phyloP scores from a whole-genome alignment of 2,329 filamentous ascomycete genomes.

The Cephalotrichum gorgonifer region DNA sequence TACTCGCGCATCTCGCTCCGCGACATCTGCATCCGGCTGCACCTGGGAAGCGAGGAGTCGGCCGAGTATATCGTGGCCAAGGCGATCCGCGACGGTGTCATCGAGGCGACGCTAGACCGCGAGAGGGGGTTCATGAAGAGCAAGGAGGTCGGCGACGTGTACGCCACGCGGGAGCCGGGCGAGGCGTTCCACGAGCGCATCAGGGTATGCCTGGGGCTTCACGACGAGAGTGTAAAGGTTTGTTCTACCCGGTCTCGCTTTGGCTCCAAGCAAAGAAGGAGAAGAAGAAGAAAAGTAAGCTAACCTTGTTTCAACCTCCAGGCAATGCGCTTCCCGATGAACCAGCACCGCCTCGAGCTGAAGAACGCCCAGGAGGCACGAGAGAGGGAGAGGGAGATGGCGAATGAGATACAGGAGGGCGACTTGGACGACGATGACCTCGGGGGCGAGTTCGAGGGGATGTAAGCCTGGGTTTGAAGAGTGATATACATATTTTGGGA shows the following conservation, averaged over 20 bases:
- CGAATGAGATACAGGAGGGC: conserved; percentile 97
- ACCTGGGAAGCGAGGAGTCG: conserved; percentile 89
- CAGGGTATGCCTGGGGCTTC: conserved; percentile 76
- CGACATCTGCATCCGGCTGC: conserved; percentile 92
- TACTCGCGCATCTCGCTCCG: conserved; percentile 95
- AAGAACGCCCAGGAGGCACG: conserved; percentile 98
- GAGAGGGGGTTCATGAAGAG: conserved; percentile 98
- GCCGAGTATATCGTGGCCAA: conserved; percentile 99
- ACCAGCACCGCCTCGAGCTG: conserved; percentile 91
- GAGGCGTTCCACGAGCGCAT: conserved; percentile 98
- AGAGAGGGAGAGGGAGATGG: conserved; percentile 90
- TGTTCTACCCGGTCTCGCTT: conserved; percentile 16
- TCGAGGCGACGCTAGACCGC: conserved; percentile 87
- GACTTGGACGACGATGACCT: conserved; percentile 96
- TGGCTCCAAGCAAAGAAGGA: not conserved
- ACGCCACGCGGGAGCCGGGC: conserved; percentile 87
- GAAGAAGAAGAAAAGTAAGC: not conserved
- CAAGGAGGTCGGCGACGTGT: conserved; percentile 91
- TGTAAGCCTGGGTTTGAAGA: conserved; percentile 42
- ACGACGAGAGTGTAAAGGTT: conserved; percentile 98
- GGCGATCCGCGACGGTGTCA: conserved; percentile 93
- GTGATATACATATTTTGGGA: not conserved
- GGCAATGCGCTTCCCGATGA: conserved; percentile 99
- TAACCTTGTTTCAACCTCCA: conserved; percentile 19
- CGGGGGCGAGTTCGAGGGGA: conserved; percentile 89